phyloP scores from a whole-genome alignment of 2,329 filamentous ascomycete genomes.

The Dactylellina parvicollis region DNA sequence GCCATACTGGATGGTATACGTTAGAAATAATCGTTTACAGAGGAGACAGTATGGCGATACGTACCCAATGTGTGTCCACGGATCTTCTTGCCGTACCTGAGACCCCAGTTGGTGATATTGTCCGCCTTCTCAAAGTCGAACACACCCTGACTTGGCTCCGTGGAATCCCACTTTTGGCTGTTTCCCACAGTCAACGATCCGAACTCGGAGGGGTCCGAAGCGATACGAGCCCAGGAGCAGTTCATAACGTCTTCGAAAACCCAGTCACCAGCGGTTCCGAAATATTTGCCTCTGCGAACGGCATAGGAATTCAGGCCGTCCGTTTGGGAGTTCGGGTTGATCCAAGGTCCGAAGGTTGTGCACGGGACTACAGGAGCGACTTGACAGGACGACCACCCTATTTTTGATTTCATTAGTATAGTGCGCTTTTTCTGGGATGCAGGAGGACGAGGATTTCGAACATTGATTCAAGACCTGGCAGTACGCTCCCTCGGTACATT shows the following conservation, averaged over 20 bases:
- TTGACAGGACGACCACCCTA: slow-evolving; percentile 49
- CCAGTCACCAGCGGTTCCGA: slow-evolving; percentile 57
- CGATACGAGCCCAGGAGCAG: slow-evolving; percentile 54
- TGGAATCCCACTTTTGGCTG: slow-evolving; percentile 74
- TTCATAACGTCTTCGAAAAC: slow-evolving; percentile 60
- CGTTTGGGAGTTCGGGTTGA: slow-evolving; percentile 44
- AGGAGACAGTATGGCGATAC: too few relatives aligned
- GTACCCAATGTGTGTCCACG: slow-evolving; percentile 69
- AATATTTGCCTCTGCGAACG: slow-evolving; percentile 40
- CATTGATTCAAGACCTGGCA: slow-evolving; percentile 48
- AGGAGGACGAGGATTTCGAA: slow-evolving; percentile 6
- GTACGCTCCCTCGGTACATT: slow-evolving; percentile 41
- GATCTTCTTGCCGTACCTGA: slow-evolving; percentile 66
- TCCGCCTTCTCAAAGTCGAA: slow-evolving; percentile 72
- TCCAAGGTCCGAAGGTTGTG: slow-evolving; percentile 43
- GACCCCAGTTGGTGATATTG: slow-evolving; percentile 65
- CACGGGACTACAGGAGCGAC: slow-evolving; percentile 28
- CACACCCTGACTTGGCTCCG: slow-evolving; percentile 65
- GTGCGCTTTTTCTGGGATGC: too few relatives aligned
- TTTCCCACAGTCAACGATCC: slow-evolving; percentile 75
- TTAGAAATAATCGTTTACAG: too few relatives aligned
- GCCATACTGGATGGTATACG: slow-evolving; percentile 65
- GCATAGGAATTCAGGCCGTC: slow-evolving; percentile 43
- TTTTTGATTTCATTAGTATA: background rate
- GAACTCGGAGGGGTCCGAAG: slow-evolving; percentile 62